Conservation (phyloP, 306 rosid genomes). For the Pyrus pyrifolia region DNA sequence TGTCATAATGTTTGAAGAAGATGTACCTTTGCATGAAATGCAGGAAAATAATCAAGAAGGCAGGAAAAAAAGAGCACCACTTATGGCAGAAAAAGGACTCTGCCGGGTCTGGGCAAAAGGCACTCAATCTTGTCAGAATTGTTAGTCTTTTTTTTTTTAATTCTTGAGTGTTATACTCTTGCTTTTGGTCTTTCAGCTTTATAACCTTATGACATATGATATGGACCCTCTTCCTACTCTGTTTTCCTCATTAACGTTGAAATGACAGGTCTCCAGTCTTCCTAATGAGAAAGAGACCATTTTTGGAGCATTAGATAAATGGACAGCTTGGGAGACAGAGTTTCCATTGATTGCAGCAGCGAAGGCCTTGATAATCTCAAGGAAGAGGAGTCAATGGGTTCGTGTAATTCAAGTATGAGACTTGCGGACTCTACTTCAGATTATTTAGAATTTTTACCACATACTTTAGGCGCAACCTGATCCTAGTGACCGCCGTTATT, state of each 20-base stretch:
- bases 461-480: background rate
- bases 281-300: slow-evolving; percentile 84
- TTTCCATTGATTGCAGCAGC: slow-evolving; percentile 80
- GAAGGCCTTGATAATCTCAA: slow-evolving; percentile 70
- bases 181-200: slow-evolving; percentile 2
- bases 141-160: slow-evolving; percentile 29
- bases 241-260: background rate
- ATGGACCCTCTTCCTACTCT: background rate
- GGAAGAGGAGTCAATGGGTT: slow-evolving; percentile 64
- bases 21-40: slow-evolving; percentile 17
- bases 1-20: background rate
- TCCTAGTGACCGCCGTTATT: background rate
- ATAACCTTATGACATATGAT: background rate
- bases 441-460: background rate
- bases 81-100: slow-evolving; percentile 79
- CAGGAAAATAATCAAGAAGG: slow-evolving; percentile 48
- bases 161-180: slow-evolving; percentile 1
- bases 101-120: slow-evolving; percentile 82
- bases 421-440: background rate
- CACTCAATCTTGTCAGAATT: slow-evolving; percentile 61
- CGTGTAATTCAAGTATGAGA: slow-evolving; percentile 65
- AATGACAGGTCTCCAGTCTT: slow-evolving; percentile 53
- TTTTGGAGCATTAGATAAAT: slow-evolving; percentile 86
- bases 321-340: slow-evolving; percentile 93
- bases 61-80: slow-evolving; percentile 54